Evolutionary conservation across 176 grass and related monocot genomes (phyloP), one percentile per base, ranked within the genome.

Genomic region (Oryza longistaminata): DNA sequence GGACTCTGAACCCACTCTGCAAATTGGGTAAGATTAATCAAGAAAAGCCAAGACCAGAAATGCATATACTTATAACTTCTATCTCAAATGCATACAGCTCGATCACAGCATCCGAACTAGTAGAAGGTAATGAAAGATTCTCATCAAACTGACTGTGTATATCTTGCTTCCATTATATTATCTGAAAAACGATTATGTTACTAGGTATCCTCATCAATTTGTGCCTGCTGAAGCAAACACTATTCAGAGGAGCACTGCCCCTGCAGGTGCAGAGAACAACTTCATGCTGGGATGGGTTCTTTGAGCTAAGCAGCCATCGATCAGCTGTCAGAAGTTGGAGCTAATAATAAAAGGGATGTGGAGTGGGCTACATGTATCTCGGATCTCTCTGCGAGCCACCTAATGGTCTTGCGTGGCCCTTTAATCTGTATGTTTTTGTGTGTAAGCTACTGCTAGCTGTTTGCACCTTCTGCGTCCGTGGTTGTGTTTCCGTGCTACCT

Each of bases 211-310:
- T 40, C 87, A 93, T 13, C 95, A 92, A 62, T 91, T 95, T 90
- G 77, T 80, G 70, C 76, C 81, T 61, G 53, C 85, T 53, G 91
- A 95, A 58, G 83, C 80, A 52, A 66, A 62, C 60, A 67, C 81
- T 74, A 88, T 90, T 66, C 73, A 82, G 33, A 88, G 89, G 44
- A 88, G 83, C 82, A 80, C 55, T 10, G 71, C 58, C 21, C 58
- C 58, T 22, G n/a, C 61, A 14, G 89, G 85, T 78, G 89, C 71
- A 42, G 95, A 97, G 79, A 93, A 89, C 74, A 93, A 86, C 76
- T 97, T 93, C 87, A 97, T 97, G 95, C 85, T 92, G 17, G 91
- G 91, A 39, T 97, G 95, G 95, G 91, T 91, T 77, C 93, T 95
- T 43, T 95, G 79, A 97, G 22, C 50, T 71, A 29, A 43, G 44